Evolutionary conservation across 2,329 filamentous ascomycete genomes (phyloP).

Genomic region (Ceratocystiopsis sp.): DNA sequence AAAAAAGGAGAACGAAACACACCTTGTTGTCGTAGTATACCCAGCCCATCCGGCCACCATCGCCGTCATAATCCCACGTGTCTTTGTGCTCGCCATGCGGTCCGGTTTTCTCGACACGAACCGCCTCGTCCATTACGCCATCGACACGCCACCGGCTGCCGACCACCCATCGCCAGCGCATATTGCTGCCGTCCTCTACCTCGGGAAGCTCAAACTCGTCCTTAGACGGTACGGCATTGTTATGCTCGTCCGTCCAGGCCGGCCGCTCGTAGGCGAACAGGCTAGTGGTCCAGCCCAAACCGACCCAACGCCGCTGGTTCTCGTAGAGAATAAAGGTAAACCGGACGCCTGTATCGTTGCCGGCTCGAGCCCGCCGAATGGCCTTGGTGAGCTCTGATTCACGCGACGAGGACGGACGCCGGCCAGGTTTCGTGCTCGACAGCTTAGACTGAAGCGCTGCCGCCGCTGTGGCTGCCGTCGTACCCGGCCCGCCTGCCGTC

Average conservation of each 20-base stretch:
- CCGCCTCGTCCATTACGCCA: constrained; percentile 40
- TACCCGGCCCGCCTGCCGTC: constrained; percentile 12
- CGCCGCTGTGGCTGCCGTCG: constrained; percentile 6
- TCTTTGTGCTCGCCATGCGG: constrained; percentile 17
- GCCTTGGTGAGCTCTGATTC: constrained; percentile 32
- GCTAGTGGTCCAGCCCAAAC: constrained; percentile 84
- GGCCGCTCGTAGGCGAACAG: constrained; percentile 80
- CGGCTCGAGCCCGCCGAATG: constrained; percentile 17
- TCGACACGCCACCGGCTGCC: constrained; percentile 78
- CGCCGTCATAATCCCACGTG: constrained; percentile 35
- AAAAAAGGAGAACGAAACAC: constrained; percentile 11
- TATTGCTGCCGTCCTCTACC: constrained; percentile 40
- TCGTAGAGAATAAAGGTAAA: constrained; percentile 97
- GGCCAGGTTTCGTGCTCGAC: constrained; percentile 13
- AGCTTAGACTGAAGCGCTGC: constrained; percentile 9
- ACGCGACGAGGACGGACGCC: constrained; percentile 17
- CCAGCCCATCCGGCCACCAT: constrained; percentile 62
- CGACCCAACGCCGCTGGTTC: constrained; percentile 90
- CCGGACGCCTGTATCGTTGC: constrained; percentile 60
- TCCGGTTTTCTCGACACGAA: constrained; percentile 9
- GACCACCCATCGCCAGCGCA: constrained; percentile 62
- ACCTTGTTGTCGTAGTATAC: constrained; percentile 98
- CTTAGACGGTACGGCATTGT: constrained; percentile 61
- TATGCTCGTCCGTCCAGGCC: constrained; percentile 91
- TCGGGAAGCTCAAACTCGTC: constrained; percentile 49